Evolutionary conservation across 257 asterid species (phyloP).

Genomic region (Primulina tabacum): DNA sequence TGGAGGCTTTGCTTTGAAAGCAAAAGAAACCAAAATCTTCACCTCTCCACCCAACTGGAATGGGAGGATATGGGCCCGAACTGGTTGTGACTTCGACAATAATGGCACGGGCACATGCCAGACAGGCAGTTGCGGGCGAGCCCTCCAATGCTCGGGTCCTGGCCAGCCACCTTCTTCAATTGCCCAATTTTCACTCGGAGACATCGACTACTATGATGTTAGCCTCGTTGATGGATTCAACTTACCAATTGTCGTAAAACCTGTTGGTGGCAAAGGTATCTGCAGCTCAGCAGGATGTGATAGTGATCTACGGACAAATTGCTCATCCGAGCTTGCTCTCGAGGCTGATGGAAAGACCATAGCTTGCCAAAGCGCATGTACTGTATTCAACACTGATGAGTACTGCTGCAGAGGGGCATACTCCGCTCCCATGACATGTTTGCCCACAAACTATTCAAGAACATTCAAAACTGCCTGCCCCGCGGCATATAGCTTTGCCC

Average conservation of each 20-base stretch:
- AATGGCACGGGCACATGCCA: conserved; percentile 51
- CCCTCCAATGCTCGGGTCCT: conserved; percentile 39
- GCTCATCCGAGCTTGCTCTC: conserved; percentile 50
- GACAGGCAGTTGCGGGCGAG: conserved; percentile 53
- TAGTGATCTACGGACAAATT: conserved; percentile 42
- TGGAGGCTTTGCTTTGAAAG: conserved; percentile 45
- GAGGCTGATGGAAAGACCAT: conserved; percentile 28
- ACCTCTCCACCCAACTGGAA: conserved; percentile 48
- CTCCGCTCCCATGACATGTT: conserved; percentile 44
- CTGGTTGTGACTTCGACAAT: conserved; percentile 50
- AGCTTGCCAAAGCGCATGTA: conserved; percentile 66
- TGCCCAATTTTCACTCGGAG: conserved; percentile 59
- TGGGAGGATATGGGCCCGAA: conserved; percentile 72
- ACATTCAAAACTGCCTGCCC: conserved; percentile 58
- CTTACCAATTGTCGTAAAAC: conserved; percentile 50
- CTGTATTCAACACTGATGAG: conserved; percentile 45
- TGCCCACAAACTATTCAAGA: conserved; percentile 57
- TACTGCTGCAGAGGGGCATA: conserved; percentile 53
- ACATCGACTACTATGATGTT: conserved; percentile 51
- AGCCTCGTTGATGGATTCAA: conserved; percentile 78
- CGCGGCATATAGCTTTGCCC: conserved; percentile 58
- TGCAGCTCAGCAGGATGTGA: conserved; percentile 62
- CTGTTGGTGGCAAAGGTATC: conserved; percentile 48
- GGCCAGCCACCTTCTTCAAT: conserved; percentile 61
- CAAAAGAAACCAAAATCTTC: conserved; percentile 51